phyloP scores from a whole-genome alignment of 2,329 filamentous ascomycete genomes.

The Fusarium algeriense region DNA sequence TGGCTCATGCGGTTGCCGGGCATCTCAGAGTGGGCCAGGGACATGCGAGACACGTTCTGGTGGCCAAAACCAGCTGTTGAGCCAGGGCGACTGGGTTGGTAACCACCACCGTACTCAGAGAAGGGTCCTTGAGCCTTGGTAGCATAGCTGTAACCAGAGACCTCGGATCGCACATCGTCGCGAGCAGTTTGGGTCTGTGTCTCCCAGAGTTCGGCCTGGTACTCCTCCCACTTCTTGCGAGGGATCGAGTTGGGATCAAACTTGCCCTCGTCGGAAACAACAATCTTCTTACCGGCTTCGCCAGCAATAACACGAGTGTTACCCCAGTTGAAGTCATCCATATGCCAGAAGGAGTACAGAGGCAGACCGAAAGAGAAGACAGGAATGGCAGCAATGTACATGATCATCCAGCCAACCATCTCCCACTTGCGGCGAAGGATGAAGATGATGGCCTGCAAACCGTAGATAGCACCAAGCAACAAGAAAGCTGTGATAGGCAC shows the following conservation, averaged over 20 bases:
- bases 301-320: slow-evolving; percentile 98
- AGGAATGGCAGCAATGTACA: slow-evolving; percentile 91
- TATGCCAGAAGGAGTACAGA: slow-evolving; percentile 97
- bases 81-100: slow-evolving; percentile 67
- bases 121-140: slow-evolving; percentile 78
- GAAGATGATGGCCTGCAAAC: slow-evolving; percentile 96
- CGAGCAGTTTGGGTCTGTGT: slow-evolving; percentile 88
- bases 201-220: slow-evolving; percentile 98
- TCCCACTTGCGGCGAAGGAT: slow-evolving; percentile 98
- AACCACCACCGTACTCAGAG: slow-evolving; percentile 80
- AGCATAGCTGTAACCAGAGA: slow-evolving; percentile 94
- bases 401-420: slow-evolving; percentile 99
- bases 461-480: slow-evolving; percentile 93
- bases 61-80: slow-evolving; percentile 64
- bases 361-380: slow-evolving; percentile 92
- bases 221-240: slow-evolving; percentile 99
- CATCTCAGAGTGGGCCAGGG: slow-evolving; percentile 81
- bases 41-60: slow-evolving; percentile 74
- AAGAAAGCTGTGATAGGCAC: slow-evolving; percentile 90
- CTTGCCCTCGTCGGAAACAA: slow-evolving; percentile 97
- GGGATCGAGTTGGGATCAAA: slow-evolving; percentile 94
- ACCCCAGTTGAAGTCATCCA: slow-evolving; percentile 99
- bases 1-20: slow-evolving; percentile 70
- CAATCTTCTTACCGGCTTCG: slow-evolving; percentile 90
- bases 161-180: slow-evolving; percentile 83